Evolutionary conservation across 352 stramenopile genomes (phyloP).

Genomic region (Globisporangium megalacanthum): DNA sequence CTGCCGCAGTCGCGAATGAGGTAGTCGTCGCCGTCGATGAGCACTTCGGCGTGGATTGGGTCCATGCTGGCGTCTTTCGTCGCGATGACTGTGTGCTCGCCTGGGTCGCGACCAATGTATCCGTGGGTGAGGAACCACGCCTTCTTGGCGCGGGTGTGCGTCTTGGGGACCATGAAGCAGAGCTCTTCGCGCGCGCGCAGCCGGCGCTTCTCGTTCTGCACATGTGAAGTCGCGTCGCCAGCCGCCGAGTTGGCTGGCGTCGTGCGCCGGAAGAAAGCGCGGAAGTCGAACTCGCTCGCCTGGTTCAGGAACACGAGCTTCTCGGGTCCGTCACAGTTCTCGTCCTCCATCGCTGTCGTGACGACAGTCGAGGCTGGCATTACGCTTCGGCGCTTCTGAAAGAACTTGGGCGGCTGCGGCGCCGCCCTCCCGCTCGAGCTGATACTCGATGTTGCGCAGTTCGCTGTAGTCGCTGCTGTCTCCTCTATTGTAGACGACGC

Average conservation of each 20-base stretch:
- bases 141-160: constrained; percentile 27
- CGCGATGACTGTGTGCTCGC: constrained; percentile 35
- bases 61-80: constrained; percentile 66
- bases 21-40: constrained; percentile 57
- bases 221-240: neutral
- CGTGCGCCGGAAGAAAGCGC: constrained; percentile 19
- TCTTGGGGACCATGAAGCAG: constrained; percentile 42
- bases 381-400: constrained; percentile 16
- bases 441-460: neutral
- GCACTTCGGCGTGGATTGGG: constrained; percentile 53
- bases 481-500: neutral
- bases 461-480: neutral
- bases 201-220: constrained; percentile 16
- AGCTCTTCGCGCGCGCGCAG: constrained; percentile 51
- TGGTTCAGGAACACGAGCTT: constrained; percentile 29
- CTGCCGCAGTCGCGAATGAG: constrained; percentile 47
- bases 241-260: constrained; percentile 7
- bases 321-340: neutral
- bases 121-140: constrained; percentile 59
- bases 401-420: constrained; percentile 8
- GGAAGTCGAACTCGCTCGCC: constrained; percentile 21
- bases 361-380: constrained; percentile 4
- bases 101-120: constrained; percentile 51
- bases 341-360: constrained; percentile 10
- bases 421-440: neutral